Base-by-base conservation (phyloP, 2,329 filamentous ascomycete genomes). In the Calcarisporium arbuscula region DNA sequence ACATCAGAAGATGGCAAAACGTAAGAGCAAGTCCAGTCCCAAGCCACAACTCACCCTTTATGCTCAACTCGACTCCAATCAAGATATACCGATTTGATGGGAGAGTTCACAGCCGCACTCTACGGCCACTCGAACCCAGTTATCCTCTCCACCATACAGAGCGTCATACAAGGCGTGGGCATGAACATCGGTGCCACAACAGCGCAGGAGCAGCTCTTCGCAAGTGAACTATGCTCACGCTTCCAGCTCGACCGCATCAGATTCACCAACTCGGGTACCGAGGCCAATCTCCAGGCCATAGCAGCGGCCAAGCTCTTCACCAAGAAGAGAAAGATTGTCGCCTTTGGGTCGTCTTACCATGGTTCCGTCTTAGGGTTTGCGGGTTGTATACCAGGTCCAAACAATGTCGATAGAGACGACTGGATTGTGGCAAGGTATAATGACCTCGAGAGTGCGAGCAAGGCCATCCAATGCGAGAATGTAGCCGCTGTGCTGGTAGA, bases 401-500 rank as follows among this genome's bases (percentile, higher is more conserved):
- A 70, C 28, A 68, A 67, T 18, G 65, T 72, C 1, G 70, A 76
- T 15, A 49, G 45, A 2, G 56, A 69, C 4, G 71, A 82, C 5
- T 83, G 71, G 57, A 55, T 83, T 1, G 51, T 82, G 3, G 77
- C 68, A 2, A 62, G 59, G 22, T 86, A 80, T 51, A 84, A 85
- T 40, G 70, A 83, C 34, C 44, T 71, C 2, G 56, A 60, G 1
- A 62, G 62, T 4, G 68, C 72, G 1, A 55, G 52, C 6, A 42
- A 41, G 3, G 60, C 69, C 9, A 61, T 80, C 7, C 49, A 60
- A 6, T 47, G 53, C 7, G 53, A 64, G 2, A 63, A 67, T 8
- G 53, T 85, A 0, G 79, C 77, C 1, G 79, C 75, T 0, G 75
- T 85, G 15, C 48, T 86, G 3, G 60, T 85, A 0, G 82, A 85